Conservation (phyloP, 306 rosid species). For the Fragaria ananassa region DNA sequence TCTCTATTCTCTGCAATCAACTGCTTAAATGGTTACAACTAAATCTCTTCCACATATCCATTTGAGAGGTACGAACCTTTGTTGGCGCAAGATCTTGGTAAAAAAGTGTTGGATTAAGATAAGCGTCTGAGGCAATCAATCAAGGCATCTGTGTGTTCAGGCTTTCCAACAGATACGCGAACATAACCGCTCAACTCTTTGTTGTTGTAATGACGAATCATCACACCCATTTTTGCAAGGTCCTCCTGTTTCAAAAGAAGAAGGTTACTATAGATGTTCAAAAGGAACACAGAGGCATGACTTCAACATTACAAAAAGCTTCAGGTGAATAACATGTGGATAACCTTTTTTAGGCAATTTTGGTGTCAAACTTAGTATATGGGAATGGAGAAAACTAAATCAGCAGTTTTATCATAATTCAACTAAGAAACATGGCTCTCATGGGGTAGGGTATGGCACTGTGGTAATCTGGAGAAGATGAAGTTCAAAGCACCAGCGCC, state of each 20-base stretch:
- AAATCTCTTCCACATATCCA: background rate
- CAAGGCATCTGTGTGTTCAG: conserved; percentile 72
- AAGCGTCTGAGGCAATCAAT: conserved; percentile 61
- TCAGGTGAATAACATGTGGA: background rate
- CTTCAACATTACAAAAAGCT: background rate
- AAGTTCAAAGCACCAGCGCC: background rate
- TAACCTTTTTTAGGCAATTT: background rate
- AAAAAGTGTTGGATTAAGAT: conserved; percentile 12
- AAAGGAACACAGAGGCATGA: background rate
- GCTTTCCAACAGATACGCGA: conserved; percentile 92
- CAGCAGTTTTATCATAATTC: background rate
- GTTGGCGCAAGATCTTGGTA: background rate
- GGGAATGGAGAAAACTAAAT: background rate
- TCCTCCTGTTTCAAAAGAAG: conserved; percentile 55
- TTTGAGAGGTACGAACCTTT: background rate
- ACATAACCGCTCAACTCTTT: conserved; percentile 87
- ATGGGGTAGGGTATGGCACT: background rate
- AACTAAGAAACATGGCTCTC: background rate
- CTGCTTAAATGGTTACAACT: background rate
- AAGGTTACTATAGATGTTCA: background rate
- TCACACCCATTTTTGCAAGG: conserved; percentile 91
- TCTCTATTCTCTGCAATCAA: background rate
- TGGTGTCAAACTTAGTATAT: background rate
- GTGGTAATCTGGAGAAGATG: background rate
- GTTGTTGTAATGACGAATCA: conserved; percentile 91